phyloP scores from a whole-genome alignment of 2,329 filamentous ascomycete genomes.

The Xylariaceae sp. region DNA sequence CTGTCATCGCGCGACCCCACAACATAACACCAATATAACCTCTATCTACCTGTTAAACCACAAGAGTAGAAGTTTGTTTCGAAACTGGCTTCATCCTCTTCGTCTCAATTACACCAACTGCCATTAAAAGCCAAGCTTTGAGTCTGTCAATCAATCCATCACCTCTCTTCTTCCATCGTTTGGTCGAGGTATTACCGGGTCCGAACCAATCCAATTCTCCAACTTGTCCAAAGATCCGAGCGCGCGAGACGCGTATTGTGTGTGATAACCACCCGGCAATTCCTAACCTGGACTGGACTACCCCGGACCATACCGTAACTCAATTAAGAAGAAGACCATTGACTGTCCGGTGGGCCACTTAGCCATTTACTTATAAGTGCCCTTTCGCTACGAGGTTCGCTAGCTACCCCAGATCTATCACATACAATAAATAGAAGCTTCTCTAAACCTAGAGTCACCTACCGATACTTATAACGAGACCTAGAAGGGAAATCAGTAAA shows the following conservation, averaged over 20 bases:
- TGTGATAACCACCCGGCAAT: conserved; percentile 13
- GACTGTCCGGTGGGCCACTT: conserved; percentile 15
- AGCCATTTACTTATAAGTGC: conserved; percentile 7
- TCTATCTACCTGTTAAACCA: too few relatives aligned
- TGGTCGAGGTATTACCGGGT: neutral
- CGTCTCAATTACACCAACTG: too few relatives aligned
- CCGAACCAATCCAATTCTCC: neutral
- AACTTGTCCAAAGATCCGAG: neutral
- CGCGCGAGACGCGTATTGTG: conserved; percentile 1
- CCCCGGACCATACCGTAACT: conserved; percentile 5
- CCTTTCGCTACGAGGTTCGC: conserved; percentile 12
- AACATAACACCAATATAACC: neutral
- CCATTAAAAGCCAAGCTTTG: too few relatives aligned
- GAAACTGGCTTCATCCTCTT: too few relatives aligned
- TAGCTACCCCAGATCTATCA: neutral
- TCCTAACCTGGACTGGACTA: conserved; percentile 12
- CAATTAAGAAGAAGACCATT: conserved; percentile 17
- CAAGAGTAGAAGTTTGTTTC: too few relatives aligned
- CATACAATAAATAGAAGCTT: too few relatives aligned
- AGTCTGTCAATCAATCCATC: too few relatives aligned
- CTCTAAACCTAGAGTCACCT: too few relatives aligned
- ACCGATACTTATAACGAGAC: too few relatives aligned
- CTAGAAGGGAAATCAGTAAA: too few relatives aligned
- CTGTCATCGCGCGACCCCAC: neutral
- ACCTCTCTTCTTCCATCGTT: neutral